A percentile compares a stretch with the other conserved stretches of the same genome.
These are phyloP conservation scores for Primulina eburnea DNA, from an alignment of 257 asterid genomes.

Conservation along the genomic window DNA sequence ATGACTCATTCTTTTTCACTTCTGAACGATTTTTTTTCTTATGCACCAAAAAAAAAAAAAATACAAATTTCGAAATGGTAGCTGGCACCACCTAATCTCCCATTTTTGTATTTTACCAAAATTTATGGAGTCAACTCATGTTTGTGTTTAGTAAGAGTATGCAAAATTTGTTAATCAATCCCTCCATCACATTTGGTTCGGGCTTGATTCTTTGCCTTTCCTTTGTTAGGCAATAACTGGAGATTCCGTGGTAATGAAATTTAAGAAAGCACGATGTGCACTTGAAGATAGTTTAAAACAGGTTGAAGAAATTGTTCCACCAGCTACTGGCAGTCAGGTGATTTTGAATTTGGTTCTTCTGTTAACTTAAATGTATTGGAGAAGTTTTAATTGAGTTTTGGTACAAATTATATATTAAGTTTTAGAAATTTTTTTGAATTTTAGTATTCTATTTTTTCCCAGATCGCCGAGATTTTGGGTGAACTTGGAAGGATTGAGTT, in stretches of 20 bases:
- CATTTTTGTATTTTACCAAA: neutral
- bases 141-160: neutral
- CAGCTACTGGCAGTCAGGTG: conserved; percentile 88
- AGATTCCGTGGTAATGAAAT: conserved; percentile 81
- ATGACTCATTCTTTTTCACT: conserved; percentile 18
- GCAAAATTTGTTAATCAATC: neutral
- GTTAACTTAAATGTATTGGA: neutral
- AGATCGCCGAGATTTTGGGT: conserved; percentile 72
- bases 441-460: conserved; percentile 22
- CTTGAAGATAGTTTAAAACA: conserved; percentile 80
- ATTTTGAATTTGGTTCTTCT: conserved; percentile 7
- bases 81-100: neutral
- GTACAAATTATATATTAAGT: neutral
- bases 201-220: conserved; percentile 8
- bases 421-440: conserved; percentile 25
- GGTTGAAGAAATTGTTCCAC: conserved; percentile 94
- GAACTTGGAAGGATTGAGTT: conserved; percentile 75
- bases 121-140: neutral
- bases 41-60: neutral
- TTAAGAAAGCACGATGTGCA: conserved; percentile 92
- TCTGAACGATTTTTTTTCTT: neutral
- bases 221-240: conserved; percentile 86
- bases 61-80: conserved; percentile 5
- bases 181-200: neutral
- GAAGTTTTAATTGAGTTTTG: neutral